phyloP scores from a whole-genome alignment of 2,329 filamentous ascomycete genomes.

The Dactylellina cionopaga region DNA sequence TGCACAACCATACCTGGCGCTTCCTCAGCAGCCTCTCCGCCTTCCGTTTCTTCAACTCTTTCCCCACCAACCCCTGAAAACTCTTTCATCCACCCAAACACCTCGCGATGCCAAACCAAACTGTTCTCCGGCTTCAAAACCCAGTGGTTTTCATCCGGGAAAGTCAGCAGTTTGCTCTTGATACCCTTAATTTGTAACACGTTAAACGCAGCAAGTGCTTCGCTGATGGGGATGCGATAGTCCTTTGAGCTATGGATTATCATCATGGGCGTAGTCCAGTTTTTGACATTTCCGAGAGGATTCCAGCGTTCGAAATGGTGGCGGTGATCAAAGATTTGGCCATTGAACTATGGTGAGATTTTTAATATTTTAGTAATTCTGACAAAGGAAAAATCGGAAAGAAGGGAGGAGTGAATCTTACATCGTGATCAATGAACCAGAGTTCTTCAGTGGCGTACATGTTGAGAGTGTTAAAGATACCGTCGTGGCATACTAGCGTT shows the following conservation, averaged over 20 bases:
- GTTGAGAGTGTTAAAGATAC: slow-evolving; percentile 77
- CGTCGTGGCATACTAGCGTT: slow-evolving; percentile 87
- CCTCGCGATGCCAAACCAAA: slow-evolving; percentile 86
- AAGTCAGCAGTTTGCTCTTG: slow-evolving; percentile 80
- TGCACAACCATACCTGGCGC: slow-evolving; percentile 16
- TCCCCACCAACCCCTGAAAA: slow-evolving; percentile 22
- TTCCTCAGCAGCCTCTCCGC: slow-evolving; percentile 18
- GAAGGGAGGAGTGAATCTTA: slow-evolving; percentile 61
- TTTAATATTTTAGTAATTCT: slow-evolving; percentile 17
- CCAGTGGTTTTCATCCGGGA: slow-evolving; percentile 84
- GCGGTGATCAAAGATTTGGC: slow-evolving; percentile 67
- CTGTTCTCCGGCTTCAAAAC: slow-evolving; percentile 92
- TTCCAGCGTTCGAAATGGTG: slow-evolving; percentile 76
- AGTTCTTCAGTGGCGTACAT: slow-evolving; percentile 74
- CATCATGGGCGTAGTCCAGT: slow-evolving; percentile 88
- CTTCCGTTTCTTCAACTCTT: slow-evolving; percentile 3
- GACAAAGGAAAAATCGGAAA: slow-evolving; percentile 57
- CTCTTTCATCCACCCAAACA: slow-evolving; percentile 73
- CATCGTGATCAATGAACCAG: slow-evolving; percentile 76
- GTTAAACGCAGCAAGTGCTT: slow-evolving; percentile 87
- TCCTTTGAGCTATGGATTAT: slow-evolving; percentile 91
- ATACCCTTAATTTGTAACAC: slow-evolving; percentile 79
- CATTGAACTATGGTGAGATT: slow-evolving; percentile 63
- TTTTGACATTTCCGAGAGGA: slow-evolving; percentile 70
- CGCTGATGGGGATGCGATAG: slow-evolving; percentile 84